phyloP scores from a whole-genome alignment of 768 basidiomycete genomes.

The Glaciozyma antarctica region DNA sequence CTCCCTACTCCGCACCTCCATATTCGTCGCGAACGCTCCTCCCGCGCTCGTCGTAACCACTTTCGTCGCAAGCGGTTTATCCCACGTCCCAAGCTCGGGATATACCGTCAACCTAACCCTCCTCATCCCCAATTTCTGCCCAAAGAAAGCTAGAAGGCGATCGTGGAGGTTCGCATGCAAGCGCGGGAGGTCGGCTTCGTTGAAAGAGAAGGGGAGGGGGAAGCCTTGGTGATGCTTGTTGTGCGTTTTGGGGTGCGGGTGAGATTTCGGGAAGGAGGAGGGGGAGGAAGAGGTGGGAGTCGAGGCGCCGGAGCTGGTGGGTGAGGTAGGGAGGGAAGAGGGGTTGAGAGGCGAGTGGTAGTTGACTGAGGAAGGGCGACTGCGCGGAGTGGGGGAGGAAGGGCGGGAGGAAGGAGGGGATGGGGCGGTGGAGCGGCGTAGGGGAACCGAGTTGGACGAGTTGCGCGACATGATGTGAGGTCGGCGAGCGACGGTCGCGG shows the following conservation, averaged over 20 bases:
- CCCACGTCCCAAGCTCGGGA: constrained; percentile 15
- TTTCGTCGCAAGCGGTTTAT: constrained; percentile 19
- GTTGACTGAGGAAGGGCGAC: background rate
- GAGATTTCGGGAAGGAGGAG: background rate
- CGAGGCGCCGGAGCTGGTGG: background rate
- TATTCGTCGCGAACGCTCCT: constrained; percentile 9
- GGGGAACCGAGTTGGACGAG: background rate
- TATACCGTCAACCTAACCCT: constrained; percentile 33
- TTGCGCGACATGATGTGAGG: background rate
- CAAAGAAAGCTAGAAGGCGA: constrained; percentile 37
- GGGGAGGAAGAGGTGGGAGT: background rate
- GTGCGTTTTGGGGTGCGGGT: background rate
- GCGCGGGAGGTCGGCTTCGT: constrained; percentile 13
- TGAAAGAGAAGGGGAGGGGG: constrained; percentile 19
- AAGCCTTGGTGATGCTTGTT: constrained; percentile 7
- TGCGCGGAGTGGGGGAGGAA: background rate
- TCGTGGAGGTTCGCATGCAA: constrained; percentile 34
- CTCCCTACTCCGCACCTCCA: constrained; percentile 4
- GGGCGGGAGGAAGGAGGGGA: background rate
- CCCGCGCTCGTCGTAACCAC: constrained; percentile 14
- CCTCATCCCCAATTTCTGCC: constrained; percentile 32
- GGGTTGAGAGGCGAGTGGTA: constrained; percentile 6
- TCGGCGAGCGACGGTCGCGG: constrained; percentile 1
- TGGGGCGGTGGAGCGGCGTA: background rate
- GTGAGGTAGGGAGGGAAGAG: background rate